phyloP scores from a whole-genome alignment of 352 stramenopile genomes.

The Pseudoperonospora humuli region DNA sequence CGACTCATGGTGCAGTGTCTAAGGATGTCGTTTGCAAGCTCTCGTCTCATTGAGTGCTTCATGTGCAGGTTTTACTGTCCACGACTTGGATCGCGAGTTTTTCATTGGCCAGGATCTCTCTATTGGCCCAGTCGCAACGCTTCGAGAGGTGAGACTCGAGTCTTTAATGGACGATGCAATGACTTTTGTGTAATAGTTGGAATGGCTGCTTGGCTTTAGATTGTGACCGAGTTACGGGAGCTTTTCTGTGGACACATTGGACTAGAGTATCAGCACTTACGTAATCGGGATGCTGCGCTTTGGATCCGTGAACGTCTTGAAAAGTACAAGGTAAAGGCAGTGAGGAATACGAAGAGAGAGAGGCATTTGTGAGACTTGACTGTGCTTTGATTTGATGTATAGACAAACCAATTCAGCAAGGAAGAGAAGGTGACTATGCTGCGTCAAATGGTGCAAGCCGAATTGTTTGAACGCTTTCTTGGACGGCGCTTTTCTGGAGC shows the following conservation, averaged over 20 bases:
- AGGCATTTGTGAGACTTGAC: neutral
- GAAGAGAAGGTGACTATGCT: constrained; percentile 94
- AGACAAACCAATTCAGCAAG: constrained; percentile 39
- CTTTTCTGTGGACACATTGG: constrained; percentile 96
- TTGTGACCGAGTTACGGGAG: constrained; percentile 89
- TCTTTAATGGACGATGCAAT: neutral
- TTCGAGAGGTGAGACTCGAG: constrained; percentile 37
- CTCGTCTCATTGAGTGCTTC: constrained; percentile 1
- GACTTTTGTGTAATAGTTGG: constrained; percentile 19
- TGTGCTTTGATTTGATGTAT: neutral
- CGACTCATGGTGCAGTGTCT: constrained; percentile 50
- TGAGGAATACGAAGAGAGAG: neutral
- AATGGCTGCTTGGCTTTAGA: constrained; percentile 64
- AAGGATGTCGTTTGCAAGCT: neutral
- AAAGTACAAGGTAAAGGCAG: constrained; percentile 42
- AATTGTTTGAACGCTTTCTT: constrained; percentile 98
- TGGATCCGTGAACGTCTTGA: constrained; percentile 70
- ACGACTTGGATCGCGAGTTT: constrained; percentile 88
- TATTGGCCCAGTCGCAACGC: constrained; percentile 72
- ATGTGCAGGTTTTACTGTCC: constrained; percentile 76
- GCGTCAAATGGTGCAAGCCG: constrained; percentile 90
- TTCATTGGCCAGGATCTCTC: constrained; percentile 87
- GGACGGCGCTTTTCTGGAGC: constrained; percentile 89
- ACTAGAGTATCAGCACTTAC: constrained; percentile 98
- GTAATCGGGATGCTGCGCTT: constrained; percentile 82